These are phyloP conservation scores for Cyamopsis tetragonoloba DNA, from an alignment of 306 rosid species.

Conservation along the genomic window DNA sequence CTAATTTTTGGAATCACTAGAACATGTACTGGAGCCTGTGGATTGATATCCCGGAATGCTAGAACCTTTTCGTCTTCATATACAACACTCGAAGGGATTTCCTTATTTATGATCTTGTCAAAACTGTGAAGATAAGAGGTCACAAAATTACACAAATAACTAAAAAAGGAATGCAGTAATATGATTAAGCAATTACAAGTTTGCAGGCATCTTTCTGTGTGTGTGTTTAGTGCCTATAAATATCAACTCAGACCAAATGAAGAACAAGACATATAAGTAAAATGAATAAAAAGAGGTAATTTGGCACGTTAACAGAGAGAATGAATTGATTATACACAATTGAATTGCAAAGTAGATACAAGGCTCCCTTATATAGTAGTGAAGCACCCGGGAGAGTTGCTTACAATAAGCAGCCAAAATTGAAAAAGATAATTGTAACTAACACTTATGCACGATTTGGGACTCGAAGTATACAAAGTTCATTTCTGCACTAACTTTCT, in stretches of 20 bases:
- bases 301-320: too few species aligned
- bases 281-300: too few species aligned
- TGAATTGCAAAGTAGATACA: too few species aligned
- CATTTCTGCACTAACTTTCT: too few species aligned
- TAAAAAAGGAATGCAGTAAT: neutral
- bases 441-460: too few species aligned
- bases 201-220: neutral
- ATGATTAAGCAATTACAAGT: neutral
- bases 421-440: too few species aligned
- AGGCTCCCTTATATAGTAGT: too few species aligned
- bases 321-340: too few species aligned
- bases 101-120: constrained; percentile 89
- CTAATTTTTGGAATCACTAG: constrained; percentile 78
- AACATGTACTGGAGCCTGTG: constrained; percentile 91
- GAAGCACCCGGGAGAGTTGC: too few species aligned
- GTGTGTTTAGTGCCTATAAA: neutral
- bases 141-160: neutral
- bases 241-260: neutral
- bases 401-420: too few species aligned
- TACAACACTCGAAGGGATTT: constrained; percentile 74
- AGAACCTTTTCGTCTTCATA: constrained; percentile 67
- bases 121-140: constrained; percentile 44
- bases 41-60: constrained; percentile 79
- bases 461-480: too few species aligned
- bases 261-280: too few species aligned